Percentiles rank a stretch among this genome's conserved stretches.
phyloP scores from a whole-genome alignment of 2,329 filamentous ascomycete species.

The Fusarium sulawesiense region DNA sequence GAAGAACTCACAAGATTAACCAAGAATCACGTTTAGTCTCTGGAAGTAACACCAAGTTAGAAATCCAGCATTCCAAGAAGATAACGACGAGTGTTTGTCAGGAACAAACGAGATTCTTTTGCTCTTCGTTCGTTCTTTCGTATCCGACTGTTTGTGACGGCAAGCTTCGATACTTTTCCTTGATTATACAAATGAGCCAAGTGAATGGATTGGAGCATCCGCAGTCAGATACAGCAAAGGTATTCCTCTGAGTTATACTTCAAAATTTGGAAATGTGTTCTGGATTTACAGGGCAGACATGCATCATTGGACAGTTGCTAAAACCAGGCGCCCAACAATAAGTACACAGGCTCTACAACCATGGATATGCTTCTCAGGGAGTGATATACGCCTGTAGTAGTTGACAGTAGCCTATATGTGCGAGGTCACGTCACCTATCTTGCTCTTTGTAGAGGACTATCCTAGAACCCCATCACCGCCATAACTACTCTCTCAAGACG shows the following conservation, averaged over 20 bases:
- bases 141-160: not conserved
- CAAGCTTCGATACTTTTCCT: not conserved
- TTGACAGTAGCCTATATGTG: not conserved
- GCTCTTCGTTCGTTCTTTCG: not conserved
- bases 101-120: conserved; percentile 4
- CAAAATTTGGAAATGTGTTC: not conserved
- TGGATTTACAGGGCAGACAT: not conserved
- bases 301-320: not conserved
- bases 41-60: not conserved
- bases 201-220: not conserved
- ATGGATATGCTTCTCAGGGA: not conserved
- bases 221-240: not conserved
- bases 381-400: not conserved
- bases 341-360: not conserved
- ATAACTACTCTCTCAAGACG: not conserved
- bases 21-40: not conserved
- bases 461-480: not conserved
- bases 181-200: not conserved
- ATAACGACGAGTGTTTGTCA: conserved; percentile 14
- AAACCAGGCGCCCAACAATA: not conserved
- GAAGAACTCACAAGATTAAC: not conserved
- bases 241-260: not conserved
- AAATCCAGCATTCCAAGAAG: not conserved
- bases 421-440: conserved; percentile 10
- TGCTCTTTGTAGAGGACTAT: not conserved